Evolutionary conservation across 306 rosid species (phyloP), one percentile per base, ranked within the genome.

Genomic region (Notholithocarpus densiflorus): DNA sequence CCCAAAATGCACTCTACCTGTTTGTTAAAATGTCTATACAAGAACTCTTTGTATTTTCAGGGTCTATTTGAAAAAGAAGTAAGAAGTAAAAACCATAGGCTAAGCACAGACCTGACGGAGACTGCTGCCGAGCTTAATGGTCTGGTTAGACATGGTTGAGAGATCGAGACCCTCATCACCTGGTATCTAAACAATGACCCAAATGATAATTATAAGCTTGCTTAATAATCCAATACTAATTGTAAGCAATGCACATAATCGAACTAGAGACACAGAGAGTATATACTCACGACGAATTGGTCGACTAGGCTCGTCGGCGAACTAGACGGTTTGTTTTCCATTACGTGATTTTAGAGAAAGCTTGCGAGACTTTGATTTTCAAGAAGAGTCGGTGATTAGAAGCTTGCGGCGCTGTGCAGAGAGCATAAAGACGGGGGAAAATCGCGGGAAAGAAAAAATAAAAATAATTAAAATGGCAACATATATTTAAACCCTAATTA

Each of bases 121-220:
- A 73, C 99, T 98, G 0, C 97, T 88, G 56, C 97, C 99, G 43
- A 95, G 98, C 90, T 91, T 94, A 75, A 94, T 89, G 20, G 97
- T 94, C 68, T 89, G 93, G 82, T 94, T 89, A 54, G 87, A 59
- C 97, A 94, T 88, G 88, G 17, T 84, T 51, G 97, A 88, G n/a
- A 94, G 89, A 70, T 94, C 95, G 55, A 95, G 92, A 73, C 88
- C 92, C 71, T 89, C 92, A 78, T 94, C 98, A 26, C 98, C 98
- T 13, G 97, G 97, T 61, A 83, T 88, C 98, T 94, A 72, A 19
- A 70, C 57, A 84, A 76, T 74, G 77, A 77, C 51, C n/a, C 8
- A 43, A 6, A 14, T 3, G 17, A 78, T 7, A 31, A 14, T 43
- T 21, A 40, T 40, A 56, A 77, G 34, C 27, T 68, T 45, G 2